A percentile compares a stretch with the other conserved stretches of the same genome.
Conservation (phyloP, 305 asterid genomes). For the Fraxinus sp. region DNA sequence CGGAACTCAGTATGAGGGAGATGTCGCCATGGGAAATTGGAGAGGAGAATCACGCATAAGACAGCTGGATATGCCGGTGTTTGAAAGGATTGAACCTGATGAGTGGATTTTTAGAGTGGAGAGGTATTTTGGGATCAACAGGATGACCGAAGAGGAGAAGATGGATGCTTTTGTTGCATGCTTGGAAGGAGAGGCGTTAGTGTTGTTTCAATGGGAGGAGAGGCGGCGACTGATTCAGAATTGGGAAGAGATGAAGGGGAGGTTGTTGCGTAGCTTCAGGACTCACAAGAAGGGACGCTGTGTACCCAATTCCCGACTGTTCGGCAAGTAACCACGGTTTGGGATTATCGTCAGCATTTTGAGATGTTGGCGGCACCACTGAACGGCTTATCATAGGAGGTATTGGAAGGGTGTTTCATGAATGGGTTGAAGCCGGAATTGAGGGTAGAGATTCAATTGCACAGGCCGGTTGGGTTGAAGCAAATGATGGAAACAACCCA, state of each 20-base stretch:
- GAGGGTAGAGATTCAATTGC: too few relatives aligned
- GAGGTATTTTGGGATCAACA: background rate
- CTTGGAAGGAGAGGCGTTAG: background rate
- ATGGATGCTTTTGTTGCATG: background rate
- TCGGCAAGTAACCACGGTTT: background rate
- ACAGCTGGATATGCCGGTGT: background rate
- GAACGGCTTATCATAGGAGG: background rate
- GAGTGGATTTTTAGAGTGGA: background rate
- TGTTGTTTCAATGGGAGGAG: background rate
- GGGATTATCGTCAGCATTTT: background rate
- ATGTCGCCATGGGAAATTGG: background rate
- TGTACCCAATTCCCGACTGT: background rate
- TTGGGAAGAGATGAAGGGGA: background rate
- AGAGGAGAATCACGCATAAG: background rate
- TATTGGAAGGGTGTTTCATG: too few relatives aligned
- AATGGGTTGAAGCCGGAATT: too few relatives aligned
- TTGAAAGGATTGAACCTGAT: background rate
- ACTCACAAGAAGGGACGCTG: background rate
- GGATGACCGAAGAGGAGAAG: background rate
- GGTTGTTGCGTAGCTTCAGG: background rate
- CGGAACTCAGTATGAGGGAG: background rate
- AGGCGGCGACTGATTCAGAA: background rate
- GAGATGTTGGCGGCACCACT: background rate
- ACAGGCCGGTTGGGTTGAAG: too few relatives aligned
- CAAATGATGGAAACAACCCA: too few relatives aligned